Conservation (phyloP, 1,284 basidiomycete species). For the Trametes polyzona region DNA sequence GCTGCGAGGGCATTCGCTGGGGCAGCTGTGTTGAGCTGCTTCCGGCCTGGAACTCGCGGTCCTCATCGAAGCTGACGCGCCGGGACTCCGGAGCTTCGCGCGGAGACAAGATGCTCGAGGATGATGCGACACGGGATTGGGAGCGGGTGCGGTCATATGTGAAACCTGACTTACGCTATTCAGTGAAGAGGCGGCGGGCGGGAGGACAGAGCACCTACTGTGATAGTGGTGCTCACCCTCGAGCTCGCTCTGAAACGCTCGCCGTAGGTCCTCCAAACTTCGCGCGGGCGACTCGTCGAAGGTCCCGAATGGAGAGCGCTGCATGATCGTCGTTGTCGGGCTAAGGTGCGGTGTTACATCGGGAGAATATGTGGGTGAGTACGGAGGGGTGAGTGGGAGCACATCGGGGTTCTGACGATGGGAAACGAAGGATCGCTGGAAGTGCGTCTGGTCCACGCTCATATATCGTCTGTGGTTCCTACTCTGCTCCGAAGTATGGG, state of each 20-base stretch:
- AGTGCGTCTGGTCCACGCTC: constrained; percentile 40
- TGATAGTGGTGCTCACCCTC: constrained; percentile 25
- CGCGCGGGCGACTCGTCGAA: constrained; percentile 29
- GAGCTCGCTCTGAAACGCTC: constrained; percentile 14
- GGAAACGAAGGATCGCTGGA: constrained; percentile 35
- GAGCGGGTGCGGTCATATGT: constrained; percentile 20
- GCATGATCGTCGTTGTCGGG: constrained; percentile 26
- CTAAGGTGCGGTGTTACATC: constrained; percentile 22
- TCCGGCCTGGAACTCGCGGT: constrained; percentile 31
- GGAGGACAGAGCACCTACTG: constrained; percentile 17
- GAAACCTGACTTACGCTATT: constrained; percentile 8
- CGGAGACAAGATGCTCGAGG: constrained; percentile 28
- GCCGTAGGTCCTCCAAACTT: constrained; percentile 28
- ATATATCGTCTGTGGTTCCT: constrained; percentile 31
- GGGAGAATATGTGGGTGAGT: constrained; percentile 29
- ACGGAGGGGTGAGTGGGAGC: constrained; percentile 38
- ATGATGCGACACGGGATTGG: constrained; percentile 23
- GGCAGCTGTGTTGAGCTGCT: constrained; percentile 27
- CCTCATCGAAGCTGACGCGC: constrained; percentile 37
- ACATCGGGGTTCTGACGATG: constrained; percentile 31
- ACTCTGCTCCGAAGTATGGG: neutral
- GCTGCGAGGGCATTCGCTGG: constrained; percentile 19
- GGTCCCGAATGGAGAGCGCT: constrained; percentile 23
- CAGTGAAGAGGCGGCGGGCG: neutral
- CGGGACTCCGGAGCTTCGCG: constrained; percentile 26